Conservation (phyloP, 106 monocot species). For the Dendrobium catenatum region DNA sequence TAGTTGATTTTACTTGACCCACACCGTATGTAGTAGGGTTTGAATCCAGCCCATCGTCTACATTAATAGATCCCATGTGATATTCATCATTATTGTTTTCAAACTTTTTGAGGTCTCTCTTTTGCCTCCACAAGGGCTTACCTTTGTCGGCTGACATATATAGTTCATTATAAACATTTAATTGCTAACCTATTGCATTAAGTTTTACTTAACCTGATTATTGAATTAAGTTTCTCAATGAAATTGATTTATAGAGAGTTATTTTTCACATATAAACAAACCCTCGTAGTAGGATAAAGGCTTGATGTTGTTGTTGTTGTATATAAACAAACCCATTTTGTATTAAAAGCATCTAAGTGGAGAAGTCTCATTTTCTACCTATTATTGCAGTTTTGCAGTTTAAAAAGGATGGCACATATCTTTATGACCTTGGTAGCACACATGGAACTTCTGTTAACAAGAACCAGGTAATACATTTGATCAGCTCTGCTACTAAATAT, state of each 20-base stretch:
- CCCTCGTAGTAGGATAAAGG: no score
- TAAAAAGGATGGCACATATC: constrained; percentile 52
- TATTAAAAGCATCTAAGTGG: neutral
- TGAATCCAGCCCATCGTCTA: no score
- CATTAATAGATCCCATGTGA: no score
- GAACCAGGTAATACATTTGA: constrained; percentile 42
- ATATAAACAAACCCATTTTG: neutral
- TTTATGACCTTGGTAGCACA: constrained; percentile 94
- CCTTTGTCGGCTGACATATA: no score
- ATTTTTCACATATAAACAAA: neutral
- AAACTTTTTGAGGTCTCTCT: no score
- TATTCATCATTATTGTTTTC: no score
- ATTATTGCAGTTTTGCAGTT: constrained; percentile 76
- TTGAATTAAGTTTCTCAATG: neutral
- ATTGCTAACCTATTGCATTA: neutral
- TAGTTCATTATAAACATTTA: no score
- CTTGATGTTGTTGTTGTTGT: no score
- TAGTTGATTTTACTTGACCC: no score
- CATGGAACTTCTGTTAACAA: constrained; percentile 93
- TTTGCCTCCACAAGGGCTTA: no score
- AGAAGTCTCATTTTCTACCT: neutral
- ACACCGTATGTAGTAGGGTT: no score
- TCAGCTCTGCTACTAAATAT: neutral
- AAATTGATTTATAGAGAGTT: neutral
- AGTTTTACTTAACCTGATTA: neutral